Evolutionary conservation across 2,329 filamentous ascomycete genomes (phyloP), one percentile per base, ranked within the genome.

Genomic region (Macroventuria anomochaeta): DNA sequence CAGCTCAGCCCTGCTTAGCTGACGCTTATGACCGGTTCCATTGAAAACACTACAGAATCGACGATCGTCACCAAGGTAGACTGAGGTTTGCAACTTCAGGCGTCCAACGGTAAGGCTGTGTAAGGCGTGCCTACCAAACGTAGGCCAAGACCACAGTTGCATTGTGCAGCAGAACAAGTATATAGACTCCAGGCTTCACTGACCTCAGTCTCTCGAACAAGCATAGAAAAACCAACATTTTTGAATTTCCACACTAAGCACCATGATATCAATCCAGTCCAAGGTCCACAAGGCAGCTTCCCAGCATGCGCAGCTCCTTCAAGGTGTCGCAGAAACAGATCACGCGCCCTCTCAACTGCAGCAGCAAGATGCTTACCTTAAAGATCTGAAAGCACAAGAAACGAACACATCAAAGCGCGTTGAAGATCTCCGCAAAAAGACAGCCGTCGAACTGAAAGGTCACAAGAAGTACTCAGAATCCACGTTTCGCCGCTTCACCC

Each of bases 401-500:
- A 33, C 43, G 7, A 53, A 34, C 4, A 68, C 62, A 3, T 53
- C 53, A 7, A 62, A 61, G 15, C 57, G 55, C 11, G 64, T 65
- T 7, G 39, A 57, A 7, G 54, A 55, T 6, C 51, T 69, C 0
- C 63, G 64, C 23, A 44, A 46, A 8, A 63, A 60, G 23, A 69
- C 69, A 2, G 48, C 49, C 1, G 21, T 47, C 1, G 68, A 72
- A 34, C 56, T 69, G 2, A 61, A 67, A 40, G 69, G 72, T 25
- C 68, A 72, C 53, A 69, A 70, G 34, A 72, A 72, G 44, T 73
- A 73, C 49, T 68, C 66, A 13, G 69, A 72, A 46, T 70, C 68
- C 0, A 67, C 58, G 2, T 63, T 72, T 42, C 62, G 65, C 3
- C 68, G 69, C 33, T 64, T 73, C 38, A 66, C 69, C 1, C 68